These are phyloP conservation scores for Rhazya stricta DNA, from an alignment of 257 asterid genomes.

Conservation along the genomic window DNA sequence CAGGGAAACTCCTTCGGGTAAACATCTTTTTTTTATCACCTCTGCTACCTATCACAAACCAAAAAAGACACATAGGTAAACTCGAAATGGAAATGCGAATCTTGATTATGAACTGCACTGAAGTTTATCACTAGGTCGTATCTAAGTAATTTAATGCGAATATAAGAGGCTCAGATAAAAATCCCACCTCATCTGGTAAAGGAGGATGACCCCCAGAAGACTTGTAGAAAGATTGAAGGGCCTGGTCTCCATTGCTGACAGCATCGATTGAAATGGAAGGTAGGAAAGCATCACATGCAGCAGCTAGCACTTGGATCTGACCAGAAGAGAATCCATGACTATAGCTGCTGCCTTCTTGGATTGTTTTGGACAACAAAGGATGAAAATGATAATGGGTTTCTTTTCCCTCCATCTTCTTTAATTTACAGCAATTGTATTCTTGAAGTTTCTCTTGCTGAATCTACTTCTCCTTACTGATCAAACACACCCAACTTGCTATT, in stretches of 20 bases:
- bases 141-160: not conserved
- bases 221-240: constrained; percentile 28
- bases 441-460: not conserved
- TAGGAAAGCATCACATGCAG: constrained; percentile 61
- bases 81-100: not conserved
- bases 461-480: not conserved
- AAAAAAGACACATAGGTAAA: not conserved
- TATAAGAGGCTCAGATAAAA: not conserved
- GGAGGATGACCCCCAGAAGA: constrained; percentile 44
- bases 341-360: constrained; percentile 36
- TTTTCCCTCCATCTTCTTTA: constrained; percentile 18
- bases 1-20: constrained; percentile 41
- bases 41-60: constrained; percentile 59
- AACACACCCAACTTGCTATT: not conserved
- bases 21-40: constrained; percentile 42
- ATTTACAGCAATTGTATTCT: not conserved
- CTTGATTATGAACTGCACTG: not conserved
- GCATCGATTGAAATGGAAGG: constrained; percentile 48
- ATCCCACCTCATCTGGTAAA: constrained; percentile 51
- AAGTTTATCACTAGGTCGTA: not conserved
- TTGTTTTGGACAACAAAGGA: constrained; percentile 37
- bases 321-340: constrained; percentile 70
- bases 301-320: constrained; percentile 63
- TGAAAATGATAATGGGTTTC: not conserved
- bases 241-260: not conserved